A percentile compares a stretch with the other conserved stretches of the same genome.
These are phyloP conservation scores for Grosmannia penicillata DNA, from an alignment of 2,329 filamentous ascomycete genomes.

Conservation along the genomic window DNA sequence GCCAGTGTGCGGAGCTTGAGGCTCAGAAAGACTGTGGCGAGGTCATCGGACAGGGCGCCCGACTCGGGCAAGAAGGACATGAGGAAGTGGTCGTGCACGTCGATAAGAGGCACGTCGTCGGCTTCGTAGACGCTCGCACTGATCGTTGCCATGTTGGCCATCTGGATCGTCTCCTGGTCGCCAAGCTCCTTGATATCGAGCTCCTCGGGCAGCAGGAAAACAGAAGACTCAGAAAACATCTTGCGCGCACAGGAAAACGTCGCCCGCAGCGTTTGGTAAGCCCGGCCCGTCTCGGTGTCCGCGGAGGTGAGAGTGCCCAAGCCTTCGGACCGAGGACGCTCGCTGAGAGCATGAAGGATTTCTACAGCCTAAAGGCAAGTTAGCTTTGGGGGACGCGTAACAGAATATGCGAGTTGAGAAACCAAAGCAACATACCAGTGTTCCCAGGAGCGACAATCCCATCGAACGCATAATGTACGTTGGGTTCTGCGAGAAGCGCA, in stretches of 20 bases:
- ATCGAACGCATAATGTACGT: conserved; percentile 20
- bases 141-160: conserved; percentile 34
- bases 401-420: background rate
- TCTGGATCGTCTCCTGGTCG: conserved; percentile 25
- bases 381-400: background rate
- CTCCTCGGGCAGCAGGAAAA: conserved; percentile 20
- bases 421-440: conserved; percentile 12
- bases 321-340: conserved; percentile 17
- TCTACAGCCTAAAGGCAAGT: conserved; percentile 18
- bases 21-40: conserved; percentile 28
- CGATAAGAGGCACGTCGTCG: conserved; percentile 22
- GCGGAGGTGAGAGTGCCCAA: conserved; percentile 15
- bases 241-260: conserved; percentile 18
- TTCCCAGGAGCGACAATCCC: conserved; percentile 20
- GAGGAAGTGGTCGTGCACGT: conserved; percentile 30
- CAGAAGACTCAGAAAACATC: conserved; percentile 18
- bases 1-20: conserved; percentile 24
- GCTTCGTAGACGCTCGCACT: conserved; percentile 24
- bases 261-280: conserved; percentile 18
- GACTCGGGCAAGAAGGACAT: conserved; percentile 24
- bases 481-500: conserved; percentile 19
- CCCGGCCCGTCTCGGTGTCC: conserved; percentile 18
- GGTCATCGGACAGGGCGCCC: conserved; percentile 23
- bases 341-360: conserved; percentile 21
- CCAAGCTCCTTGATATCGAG: conserved; percentile 22